Percentiles rank a stretch among this genome's conserved stretches.
Evolutionary conservation across 2,329 filamentous ascomycete species (phyloP).

Genomic region (Magnaporthales sp.): DNA sequence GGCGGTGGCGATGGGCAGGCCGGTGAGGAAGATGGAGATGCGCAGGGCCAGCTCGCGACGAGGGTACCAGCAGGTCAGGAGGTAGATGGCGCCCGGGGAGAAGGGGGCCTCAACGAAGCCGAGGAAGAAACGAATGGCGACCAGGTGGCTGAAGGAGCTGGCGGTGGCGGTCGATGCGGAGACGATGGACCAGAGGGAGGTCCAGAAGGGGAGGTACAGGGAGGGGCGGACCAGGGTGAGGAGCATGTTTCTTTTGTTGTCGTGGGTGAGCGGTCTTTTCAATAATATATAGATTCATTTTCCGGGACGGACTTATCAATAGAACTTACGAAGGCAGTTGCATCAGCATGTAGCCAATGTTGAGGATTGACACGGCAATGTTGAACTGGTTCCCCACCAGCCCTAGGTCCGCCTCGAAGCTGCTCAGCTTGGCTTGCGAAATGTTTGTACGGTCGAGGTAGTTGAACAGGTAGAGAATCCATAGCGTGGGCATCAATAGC

Average conservation of each 20-base stretch:
- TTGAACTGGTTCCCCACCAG: conserved; percentile 8
- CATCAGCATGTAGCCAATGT: conserved; percentile 8
- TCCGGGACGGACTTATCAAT: background rate
- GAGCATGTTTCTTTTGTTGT: conserved; percentile 17
- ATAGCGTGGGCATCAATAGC: conserved; percentile 6
- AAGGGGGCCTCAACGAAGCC: conserved; percentile 25
- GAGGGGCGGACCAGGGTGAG: conserved; percentile 15
- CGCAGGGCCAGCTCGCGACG: conserved; percentile 26
- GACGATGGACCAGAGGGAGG: conserved; percentile 21
- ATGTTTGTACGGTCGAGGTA: conserved; percentile 5
- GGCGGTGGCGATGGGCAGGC: conserved; percentile 27
- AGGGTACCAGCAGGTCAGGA: conserved; percentile 31
- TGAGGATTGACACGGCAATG: conserved; percentile 7
- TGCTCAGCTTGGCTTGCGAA: conserved; percentile 2
- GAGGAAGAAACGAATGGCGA: conserved; percentile 26
- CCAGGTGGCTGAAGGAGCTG: conserved; percentile 21
- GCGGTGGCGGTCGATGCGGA: conserved; percentile 25
- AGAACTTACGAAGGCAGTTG: conserved; percentile 2
- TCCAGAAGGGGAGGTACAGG: conserved; percentile 19
- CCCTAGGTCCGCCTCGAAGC: conserved; percentile 5
- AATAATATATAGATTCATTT: background rate
- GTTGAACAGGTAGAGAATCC: conserved; percentile 5
- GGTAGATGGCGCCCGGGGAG: conserved; percentile 30
- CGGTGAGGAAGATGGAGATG: conserved; percentile 25
- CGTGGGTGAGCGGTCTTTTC: background rate